Percentiles rank a stretch among this genome's conserved stretches.
phyloP scores from a whole-genome alignment of 2,329 filamentous ascomycete genomes.

The Ophiostoma perfectum region DNA sequence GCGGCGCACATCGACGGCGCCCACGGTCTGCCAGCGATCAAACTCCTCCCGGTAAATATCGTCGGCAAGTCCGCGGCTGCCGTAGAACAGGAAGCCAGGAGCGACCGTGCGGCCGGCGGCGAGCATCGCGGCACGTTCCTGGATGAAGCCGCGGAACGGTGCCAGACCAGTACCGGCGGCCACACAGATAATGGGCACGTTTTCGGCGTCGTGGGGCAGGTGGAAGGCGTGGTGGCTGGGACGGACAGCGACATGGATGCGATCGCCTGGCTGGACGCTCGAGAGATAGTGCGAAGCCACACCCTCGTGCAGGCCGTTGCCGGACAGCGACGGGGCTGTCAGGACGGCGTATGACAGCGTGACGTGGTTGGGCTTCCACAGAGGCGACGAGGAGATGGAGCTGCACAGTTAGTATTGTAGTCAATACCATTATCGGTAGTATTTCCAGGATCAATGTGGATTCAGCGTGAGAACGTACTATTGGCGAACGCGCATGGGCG shows the following conservation, averaged over 20 bases:
- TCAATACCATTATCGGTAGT: too few species aligned
- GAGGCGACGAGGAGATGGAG: constrained; percentile 68
- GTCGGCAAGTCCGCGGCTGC: constrained; percentile 25
- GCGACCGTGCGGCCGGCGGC: constrained; percentile 36
- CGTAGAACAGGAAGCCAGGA: constrained; percentile 25
- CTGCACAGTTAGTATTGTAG: neutral
- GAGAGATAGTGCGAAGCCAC: constrained; percentile 57
- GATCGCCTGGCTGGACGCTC: constrained; percentile 45
- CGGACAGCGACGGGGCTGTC: constrained; percentile 50
- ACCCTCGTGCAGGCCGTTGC: constrained; percentile 41
- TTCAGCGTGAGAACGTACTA: constrained; percentile 27
- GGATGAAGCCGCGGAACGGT: constrained; percentile 57
- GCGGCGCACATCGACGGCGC: constrained; percentile 56
- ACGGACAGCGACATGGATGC: constrained; percentile 47
- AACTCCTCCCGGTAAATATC: constrained; percentile 51
- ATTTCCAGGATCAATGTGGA: neutral
- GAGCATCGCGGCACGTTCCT: constrained; percentile 52
- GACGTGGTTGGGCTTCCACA: constrained; percentile 43
- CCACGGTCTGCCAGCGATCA: constrained; percentile 52
- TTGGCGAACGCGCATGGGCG: constrained; percentile 49
- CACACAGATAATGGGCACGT: constrained; percentile 47
- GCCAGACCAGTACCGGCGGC: constrained; percentile 52
- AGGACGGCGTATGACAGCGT: constrained; percentile 65
- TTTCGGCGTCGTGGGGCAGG: constrained; percentile 42
- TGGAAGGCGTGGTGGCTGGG: constrained; percentile 42